phyloP scores from a whole-genome alignment of 306 rosid genomes.

The Gastrolobium bilobum region DNA sequence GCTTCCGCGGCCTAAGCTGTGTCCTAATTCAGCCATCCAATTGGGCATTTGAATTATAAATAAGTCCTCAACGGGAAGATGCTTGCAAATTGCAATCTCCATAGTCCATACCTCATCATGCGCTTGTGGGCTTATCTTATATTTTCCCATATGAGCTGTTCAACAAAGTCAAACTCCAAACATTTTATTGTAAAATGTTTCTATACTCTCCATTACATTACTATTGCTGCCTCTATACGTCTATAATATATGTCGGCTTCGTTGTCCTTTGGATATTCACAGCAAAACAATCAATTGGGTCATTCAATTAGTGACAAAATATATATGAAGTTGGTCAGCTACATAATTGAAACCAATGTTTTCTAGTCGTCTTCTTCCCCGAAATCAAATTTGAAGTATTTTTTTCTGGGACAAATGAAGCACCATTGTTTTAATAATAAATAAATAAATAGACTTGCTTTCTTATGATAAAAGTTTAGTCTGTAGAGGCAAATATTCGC shows the following conservation, averaged over 20 bases:
- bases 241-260: slow-evolving; percentile 66
- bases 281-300: slow-evolving; percentile 41
- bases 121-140: slow-evolving; percentile 60
- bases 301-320: slow-evolving; percentile 46
- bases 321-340: slow-evolving; percentile 49
- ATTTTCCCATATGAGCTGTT: slow-evolving; percentile 72
- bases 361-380: slow-evolving; percentile 13
- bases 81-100: slow-evolving; percentile 68
- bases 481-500: slow-evolving; percentile 47
- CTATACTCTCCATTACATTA: slow-evolving; percentile 15
- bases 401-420: slow-evolving; percentile 50
- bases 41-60: slow-evolving; percentile 49
- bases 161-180: slow-evolving; percentile 68
- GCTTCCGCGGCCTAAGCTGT: slow-evolving; percentile 62
- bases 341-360: slow-evolving; percentile 52
- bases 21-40: slow-evolving; percentile 73
- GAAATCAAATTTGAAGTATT: slow-evolving; percentile 49
- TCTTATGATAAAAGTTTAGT: slow-evolving; percentile 44
- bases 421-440: slow-evolving; percentile 40
- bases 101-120: slow-evolving; percentile 65
- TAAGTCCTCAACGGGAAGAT: slow-evolving; percentile 59
- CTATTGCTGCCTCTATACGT: slow-evolving; percentile 48
- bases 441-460: slow-evolving; percentile 22
- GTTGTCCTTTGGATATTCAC: slow-evolving; percentile 62
- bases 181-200: slow-evolving; percentile 45